Evolutionary conservation across 768 basidiomycete genomes (phyloP).

Genomic region (Xerocomus spinulosus): DNA sequence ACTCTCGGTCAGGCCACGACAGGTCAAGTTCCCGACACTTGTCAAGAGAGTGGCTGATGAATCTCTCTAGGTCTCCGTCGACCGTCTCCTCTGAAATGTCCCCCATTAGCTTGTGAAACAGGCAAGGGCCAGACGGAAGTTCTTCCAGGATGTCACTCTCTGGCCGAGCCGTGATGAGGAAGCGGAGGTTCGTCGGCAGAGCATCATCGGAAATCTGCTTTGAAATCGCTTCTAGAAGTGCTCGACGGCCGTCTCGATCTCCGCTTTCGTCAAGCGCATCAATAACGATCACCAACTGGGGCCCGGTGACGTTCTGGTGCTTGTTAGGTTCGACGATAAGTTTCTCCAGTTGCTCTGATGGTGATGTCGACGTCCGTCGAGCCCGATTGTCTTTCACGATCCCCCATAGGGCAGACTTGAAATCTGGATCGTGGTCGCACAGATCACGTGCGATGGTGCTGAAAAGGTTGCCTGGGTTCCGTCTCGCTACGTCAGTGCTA

Average conservation of each 20-base stretch:
- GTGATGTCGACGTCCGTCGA: background rate
- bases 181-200: background rate
- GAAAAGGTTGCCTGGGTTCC: background rate
- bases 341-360: background rate
- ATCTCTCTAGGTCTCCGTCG: background rate
- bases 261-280: background rate
- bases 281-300: background rate
- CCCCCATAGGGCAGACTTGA: background rate
- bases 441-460: background rate
- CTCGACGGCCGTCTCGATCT: background rate
- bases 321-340: background rate
- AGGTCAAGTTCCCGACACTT: background rate
- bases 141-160: background rate
- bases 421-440: background rate
- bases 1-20: background rate
- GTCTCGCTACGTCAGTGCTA: background rate
- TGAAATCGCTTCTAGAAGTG: background rate
- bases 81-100: background rate
- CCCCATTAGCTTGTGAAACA: background rate
- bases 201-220: background rate
- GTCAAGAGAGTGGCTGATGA: background rate
- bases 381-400: background rate
- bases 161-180: background rate
- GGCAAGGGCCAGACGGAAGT: background rate
- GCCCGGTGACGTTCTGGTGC: background rate